Base-by-base conservation (phyloP, 2,329 filamentous ascomycete species). In the Allantophomopsis lycopodina region DNA sequence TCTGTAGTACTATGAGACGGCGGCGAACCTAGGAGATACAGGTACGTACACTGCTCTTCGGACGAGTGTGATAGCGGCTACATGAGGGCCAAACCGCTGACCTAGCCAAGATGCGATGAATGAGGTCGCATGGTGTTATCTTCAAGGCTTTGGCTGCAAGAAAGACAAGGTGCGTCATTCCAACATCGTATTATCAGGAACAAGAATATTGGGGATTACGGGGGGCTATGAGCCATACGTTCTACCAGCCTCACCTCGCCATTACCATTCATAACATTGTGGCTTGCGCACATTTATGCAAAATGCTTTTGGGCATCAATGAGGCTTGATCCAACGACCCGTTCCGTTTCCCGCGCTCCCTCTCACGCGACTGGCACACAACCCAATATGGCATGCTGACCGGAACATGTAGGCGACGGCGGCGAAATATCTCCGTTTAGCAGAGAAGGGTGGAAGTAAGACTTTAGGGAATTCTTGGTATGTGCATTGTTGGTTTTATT, bases 381-480 rank as follows among this genome's bases (percentile, higher is more conserved):
- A 10, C 23, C 23, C 23, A 28, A 28, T 8, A 28, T 28, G 23
- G 23, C 23, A 28, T 28, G 23, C 23, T 39, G 45, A 51, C 32
- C 32, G 16, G n/a, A 13, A 34, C 14, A 8, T 15, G 18, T 59
- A 88, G 83, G 85, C 76, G 64, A 73, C 70, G 51, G 72, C 91
- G 52, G 88, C 91, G 50, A 84, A 83, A 61, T 95, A 95, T 64
- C 86, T 94, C 60, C 84, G 89, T 54, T 71, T 89, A 54, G 88
- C 91, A 31, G 91, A 96, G 63, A 71, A 84, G 54, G 83, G 79
- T 56, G 89, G 89, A 38, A 83, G 79, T 61, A 95, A 94, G 67
- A 87, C 78, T 40, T 67, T 96, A 47, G 91, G 91, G 46, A 95
- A 96, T 65, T 83, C 84, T 52, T 98, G 91, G 89, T 95, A 79